Evolutionary conservation across 108 stramenopile species (phyloP), one percentile per base, ranked within the genome.

Genomic region (Cyclotella baltica): DNA sequence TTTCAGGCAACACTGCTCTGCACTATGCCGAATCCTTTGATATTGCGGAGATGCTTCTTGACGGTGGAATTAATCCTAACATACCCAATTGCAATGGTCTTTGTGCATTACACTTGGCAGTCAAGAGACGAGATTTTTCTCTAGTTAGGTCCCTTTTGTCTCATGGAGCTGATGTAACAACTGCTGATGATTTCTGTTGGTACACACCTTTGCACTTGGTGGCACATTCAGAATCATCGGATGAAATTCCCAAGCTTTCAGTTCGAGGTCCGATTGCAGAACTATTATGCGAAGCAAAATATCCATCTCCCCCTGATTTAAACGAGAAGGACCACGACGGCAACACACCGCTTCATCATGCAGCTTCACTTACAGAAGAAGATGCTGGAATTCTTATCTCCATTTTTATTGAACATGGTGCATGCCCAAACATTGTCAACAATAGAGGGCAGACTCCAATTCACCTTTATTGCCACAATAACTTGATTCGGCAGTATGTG

Each of bases 321-420:
- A 91, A 93, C 52, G 85, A 90, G 72, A 91, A 96, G 81, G 95
- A 96, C 68, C 83, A 80, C 55, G 90, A 93, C 67, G 92, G 95
- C 50, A 96, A 96, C 70, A 90, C 92, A 18, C 93, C 95, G 0
- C 76, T 96, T 15, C 95, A 96, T 74, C 88, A 91, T 36, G 90
- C 90, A 28, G 90, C 84, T 16, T 89, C 92, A 48, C 86, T 93
- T 57, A 87, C 80, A 34, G 84, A 83, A 43, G 70, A 78, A 77
- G 91, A 91, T 69, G 91, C 93, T 10, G 77, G 83, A 27, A 78
- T 88, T 52, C 72, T 96, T 11, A 86, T 93, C 18, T 67, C 74
- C 19, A 59, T 88, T 30, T 86, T 97, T 29, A 71, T 95, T 25
- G 90, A 92, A 46, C 83, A 92, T 53, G 94, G 94, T 4, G 81